phyloP scores from a whole-genome alignment of 78 protist genomes.

The Chrysochromulina parva region DNA sequence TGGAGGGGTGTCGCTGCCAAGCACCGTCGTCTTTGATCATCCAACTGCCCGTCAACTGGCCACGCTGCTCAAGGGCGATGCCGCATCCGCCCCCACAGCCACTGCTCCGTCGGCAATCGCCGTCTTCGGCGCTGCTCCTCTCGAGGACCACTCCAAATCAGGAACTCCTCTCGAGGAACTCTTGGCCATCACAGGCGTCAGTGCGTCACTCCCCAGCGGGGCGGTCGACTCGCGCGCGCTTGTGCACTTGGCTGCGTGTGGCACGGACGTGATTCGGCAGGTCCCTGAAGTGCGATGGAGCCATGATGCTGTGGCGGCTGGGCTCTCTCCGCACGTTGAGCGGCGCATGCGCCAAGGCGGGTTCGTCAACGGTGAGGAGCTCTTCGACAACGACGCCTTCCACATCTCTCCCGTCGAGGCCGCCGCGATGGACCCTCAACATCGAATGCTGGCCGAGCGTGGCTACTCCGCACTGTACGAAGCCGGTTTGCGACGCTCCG shows the following conservation, averaged over 20 bases:
- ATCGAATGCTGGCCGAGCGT: conserved; percentile 13
- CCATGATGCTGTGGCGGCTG: no score
- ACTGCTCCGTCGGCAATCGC: no score
- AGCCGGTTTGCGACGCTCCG: background rate
- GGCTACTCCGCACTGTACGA: conserved; percentile 3
- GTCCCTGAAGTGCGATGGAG: no score
- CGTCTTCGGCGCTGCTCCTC: no score
- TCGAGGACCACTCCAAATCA: no score
- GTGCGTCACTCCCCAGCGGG: no score
- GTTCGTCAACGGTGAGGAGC: background rate
- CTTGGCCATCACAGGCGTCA: no score
- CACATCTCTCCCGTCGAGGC: background rate
- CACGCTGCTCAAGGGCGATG: background rate
- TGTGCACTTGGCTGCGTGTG: no score
- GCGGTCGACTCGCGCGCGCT: no score
- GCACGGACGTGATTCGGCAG: no score
- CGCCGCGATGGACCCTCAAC: conserved; percentile 32
- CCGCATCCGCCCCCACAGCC: no score
- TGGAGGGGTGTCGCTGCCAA: background rate
- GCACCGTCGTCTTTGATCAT: background rate
- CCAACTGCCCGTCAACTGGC: background rate
- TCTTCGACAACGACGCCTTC: conserved; percentile 27
- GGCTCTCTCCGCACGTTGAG: background rate
- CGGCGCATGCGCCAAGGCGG: background rate
- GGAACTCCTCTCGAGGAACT: no score